A percentile compares a stretch with the other conserved stretches of the same genome.
Evolutionary conservation across 192 early-diverging fungal genomes (phyloP).

Genomic region (Coemansia sp.): DNA sequence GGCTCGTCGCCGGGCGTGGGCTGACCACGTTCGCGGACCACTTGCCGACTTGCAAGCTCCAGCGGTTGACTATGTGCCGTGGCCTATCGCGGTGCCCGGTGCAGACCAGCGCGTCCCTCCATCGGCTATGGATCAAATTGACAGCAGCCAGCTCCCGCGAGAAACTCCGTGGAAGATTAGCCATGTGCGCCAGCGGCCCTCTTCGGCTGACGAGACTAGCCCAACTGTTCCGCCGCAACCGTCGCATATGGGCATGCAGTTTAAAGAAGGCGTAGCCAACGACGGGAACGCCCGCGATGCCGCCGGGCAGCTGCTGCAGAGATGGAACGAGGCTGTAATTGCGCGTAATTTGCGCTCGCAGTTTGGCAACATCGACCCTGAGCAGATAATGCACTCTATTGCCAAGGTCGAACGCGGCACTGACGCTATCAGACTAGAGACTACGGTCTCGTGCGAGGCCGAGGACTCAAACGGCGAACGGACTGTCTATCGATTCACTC

Average conservation of each 20-base stretch:
- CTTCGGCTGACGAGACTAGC: not conserved
- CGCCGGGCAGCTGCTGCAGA: slow-evolving; percentile 45
- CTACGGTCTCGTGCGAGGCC: slow-evolving; percentile 52
- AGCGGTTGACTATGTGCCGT: not conserved
- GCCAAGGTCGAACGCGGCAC: slow-evolving; percentile 37
- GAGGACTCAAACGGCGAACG: slow-evolving; percentile 52
- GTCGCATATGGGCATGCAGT: slow-evolving; percentile 37
- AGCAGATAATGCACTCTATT: slow-evolving; percentile 31
- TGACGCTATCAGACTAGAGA: slow-evolving; percentile 51
- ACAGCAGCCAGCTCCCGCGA: slow-evolving; percentile 48
- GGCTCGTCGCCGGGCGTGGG: slow-evolving; percentile 48
- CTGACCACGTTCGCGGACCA: slow-evolving; percentile 26
- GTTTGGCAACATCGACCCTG: slow-evolving; percentile 18
- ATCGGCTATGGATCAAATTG: slow-evolving; percentile 42
- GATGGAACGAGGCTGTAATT: slow-evolving; percentile 52
- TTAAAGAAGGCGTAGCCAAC: slow-evolving; percentile 52
- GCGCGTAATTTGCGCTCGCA: slow-evolving; percentile 36
- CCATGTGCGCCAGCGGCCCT: slow-evolving; percentile 48
- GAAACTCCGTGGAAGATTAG: slow-evolving; percentile 56
- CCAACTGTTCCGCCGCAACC: slow-evolving; percentile 11
- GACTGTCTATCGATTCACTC: slow-evolving; percentile 53
- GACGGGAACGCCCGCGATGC: slow-evolving; percentile 50
- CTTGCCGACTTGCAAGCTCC: not conserved
- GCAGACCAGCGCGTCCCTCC: slow-evolving; percentile 20
- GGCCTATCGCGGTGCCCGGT: not conserved